These are phyloP conservation scores for Solanum ossicruentum DNA, from an alignment of 257 asterid genomes.

Conservation along the genomic window DNA sequence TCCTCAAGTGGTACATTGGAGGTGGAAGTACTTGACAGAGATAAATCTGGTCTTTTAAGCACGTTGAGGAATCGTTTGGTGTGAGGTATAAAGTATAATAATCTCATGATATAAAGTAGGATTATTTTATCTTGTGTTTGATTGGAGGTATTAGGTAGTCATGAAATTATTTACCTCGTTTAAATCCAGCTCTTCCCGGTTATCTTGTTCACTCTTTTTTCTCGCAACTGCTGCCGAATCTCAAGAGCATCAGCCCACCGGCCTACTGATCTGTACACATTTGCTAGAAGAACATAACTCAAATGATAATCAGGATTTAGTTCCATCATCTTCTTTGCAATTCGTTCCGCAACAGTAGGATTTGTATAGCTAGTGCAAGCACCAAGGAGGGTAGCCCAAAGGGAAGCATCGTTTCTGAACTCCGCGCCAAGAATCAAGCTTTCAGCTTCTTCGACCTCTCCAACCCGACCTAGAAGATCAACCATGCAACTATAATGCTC, in stretches of 20 bases:
- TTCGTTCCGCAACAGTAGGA: conserved; percentile 46
- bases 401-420: conserved; percentile 32
- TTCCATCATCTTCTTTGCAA: conserved; percentile 58
- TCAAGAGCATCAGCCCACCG: conserved; percentile 72
- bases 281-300: conserved; percentile 71
- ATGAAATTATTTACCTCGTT: neutral
- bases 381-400: conserved; percentile 79
- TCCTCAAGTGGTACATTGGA: no score
- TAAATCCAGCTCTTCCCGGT: conserved; percentile 89
- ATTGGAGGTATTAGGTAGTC: no score
- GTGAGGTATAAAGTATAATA: no score
- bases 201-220: conserved; percentile 42
- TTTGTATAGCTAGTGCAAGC: conserved; percentile 52
- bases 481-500: conserved; percentile 87
- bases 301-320: conserved; percentile 71
- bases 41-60: no score
- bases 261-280: conserved; percentile 60
- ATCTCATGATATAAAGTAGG: no score
- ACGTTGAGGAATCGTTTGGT: no score
- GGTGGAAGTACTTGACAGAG: no score
- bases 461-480: conserved; percentile 69
- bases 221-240: conserved; percentile 44
- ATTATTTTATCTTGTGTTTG: no score
- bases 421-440: conserved; percentile 34
- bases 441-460: conserved; percentile 73